Evolutionary conservation across 2,329 filamentous ascomycete species (phyloP).

Genomic region (Allantophomopsis cytisporea): DNA sequence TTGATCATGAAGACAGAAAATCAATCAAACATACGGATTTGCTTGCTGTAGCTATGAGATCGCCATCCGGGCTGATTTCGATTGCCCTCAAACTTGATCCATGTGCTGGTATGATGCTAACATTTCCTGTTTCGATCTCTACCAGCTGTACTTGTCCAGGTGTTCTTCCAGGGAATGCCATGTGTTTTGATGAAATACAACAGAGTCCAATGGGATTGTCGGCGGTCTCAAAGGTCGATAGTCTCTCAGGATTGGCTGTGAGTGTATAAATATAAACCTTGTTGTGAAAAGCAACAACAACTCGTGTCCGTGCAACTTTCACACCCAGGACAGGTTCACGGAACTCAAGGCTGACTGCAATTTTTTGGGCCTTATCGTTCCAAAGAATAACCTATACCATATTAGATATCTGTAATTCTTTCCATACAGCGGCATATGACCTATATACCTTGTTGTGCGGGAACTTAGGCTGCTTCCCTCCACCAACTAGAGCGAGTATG

Average conservation of each 20-base stretch:
- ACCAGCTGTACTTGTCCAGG: conserved; percentile 82
- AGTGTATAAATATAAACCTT: conserved; percentile 74
- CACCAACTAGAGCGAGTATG: conserved; percentile 81
- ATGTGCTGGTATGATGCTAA: conserved; percentile 91
- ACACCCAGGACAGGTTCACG: conserved; percentile 71
- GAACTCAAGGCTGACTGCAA: conserved; percentile 64
- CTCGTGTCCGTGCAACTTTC: conserved; percentile 59
- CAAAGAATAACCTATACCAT: conserved; percentile 60
- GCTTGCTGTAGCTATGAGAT: conserved; percentile 78
- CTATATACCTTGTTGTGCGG: conserved; percentile 63
- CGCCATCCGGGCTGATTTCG: conserved; percentile 65
- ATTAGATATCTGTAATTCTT: too few species aligned
- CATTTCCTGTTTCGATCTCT: conserved; percentile 62
- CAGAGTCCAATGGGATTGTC: conserved; percentile 75
- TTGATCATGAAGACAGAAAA: neutral
- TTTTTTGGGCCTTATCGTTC: conserved; percentile 72
- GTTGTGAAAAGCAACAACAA: conserved; percentile 72
- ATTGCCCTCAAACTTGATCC: conserved; percentile 66
- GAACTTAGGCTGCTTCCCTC: conserved; percentile 74
- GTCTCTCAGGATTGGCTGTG: conserved; percentile 53
- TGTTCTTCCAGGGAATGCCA: conserved; percentile 81
- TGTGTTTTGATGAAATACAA: conserved; percentile 56
- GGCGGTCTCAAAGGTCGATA: conserved; percentile 71
- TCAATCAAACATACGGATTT: conserved; percentile 41
- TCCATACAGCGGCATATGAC: too few species aligned